Percentiles rank a stretch among this genome's conserved stretches.
Evolutionary conservation across 768 basidiomycete genomes (phyloP).

Genomic region (Auricularia sp.): DNA sequence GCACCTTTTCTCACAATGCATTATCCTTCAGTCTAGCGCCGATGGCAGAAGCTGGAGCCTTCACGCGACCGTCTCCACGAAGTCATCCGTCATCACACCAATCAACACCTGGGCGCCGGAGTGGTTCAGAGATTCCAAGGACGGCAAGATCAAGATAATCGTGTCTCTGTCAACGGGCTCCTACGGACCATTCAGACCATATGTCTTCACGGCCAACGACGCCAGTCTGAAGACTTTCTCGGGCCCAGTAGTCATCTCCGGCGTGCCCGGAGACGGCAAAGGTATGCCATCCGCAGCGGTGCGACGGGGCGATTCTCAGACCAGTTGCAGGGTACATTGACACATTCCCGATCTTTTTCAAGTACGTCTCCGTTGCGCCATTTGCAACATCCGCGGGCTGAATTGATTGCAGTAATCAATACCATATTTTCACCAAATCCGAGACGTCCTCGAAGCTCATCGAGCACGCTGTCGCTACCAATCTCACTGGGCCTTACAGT

Average conservation of each 20-base stretch:
- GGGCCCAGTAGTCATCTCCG: background rate
- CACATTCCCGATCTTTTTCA: background rate
- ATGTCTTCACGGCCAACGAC: background rate
- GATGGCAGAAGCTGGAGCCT: background rate
- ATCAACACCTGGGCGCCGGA: conserved; percentile 1
- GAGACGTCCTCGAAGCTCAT: background rate
- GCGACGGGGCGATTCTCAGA: background rate
- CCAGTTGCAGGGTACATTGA: background rate
- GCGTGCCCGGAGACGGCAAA: background rate
- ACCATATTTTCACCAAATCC: background rate
- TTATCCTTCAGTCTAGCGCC: background rate
- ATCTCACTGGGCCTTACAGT: background rate
- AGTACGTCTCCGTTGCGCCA: background rate
- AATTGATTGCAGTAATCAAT: background rate
- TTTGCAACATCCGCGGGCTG: background rate
- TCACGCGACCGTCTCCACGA: background rate
- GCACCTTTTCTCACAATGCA: too few species aligned
- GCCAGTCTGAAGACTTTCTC: background rate
- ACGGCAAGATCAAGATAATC: conserved; percentile 1
- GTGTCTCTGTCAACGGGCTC: background rate
- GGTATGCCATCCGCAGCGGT: background rate
- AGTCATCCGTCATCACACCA: background rate
- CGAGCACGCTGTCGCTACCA: background rate
- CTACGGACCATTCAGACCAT: background rate
- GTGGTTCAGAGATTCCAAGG: background rate